Evolutionary conservation across 2,329 filamentous ascomycete species (phyloP).

Genomic region (Alternaria novae-zelandiae): DNA sequence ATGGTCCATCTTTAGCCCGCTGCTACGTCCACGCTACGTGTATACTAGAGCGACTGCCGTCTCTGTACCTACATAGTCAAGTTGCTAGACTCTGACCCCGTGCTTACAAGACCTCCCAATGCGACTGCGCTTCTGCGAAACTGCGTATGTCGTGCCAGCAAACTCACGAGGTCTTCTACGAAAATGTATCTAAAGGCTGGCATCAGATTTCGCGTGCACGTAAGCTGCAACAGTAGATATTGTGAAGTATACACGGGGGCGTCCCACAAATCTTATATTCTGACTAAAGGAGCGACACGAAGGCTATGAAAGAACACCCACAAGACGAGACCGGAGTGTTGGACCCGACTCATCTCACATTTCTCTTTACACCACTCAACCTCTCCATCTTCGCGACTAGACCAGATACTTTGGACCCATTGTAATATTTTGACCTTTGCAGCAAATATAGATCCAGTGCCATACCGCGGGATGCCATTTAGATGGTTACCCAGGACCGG

Average conservation of each 20-base stretch:
- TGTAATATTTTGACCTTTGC: not conserved
- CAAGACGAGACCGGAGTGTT: conserved; percentile 2
- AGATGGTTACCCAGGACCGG: conserved; percentile 10
- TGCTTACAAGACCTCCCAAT: not conserved
- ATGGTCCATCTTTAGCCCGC: not conserved
- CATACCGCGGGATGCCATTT: not conserved
- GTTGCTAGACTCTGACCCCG: not conserved
- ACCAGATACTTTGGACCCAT: not conserved
- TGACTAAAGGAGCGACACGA: not conserved
- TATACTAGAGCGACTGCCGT: not conserved
- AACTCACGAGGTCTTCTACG: not conserved
- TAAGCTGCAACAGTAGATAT: not conserved
- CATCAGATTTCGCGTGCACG: not conserved
- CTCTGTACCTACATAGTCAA: not conserved
- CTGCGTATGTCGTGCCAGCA: not conserved
- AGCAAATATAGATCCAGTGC: too few relatives aligned
- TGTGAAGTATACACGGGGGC: not conserved
- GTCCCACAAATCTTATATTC: not conserved
- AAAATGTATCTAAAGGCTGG: not conserved
- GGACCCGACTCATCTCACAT: conserved; percentile 3
- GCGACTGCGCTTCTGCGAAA: not conserved
- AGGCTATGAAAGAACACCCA: conserved; percentile 2
- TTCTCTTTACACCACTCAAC: not conserved
- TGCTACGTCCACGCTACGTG: not conserved
- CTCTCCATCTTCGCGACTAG: too few relatives aligned